Base-by-base conservation (phyloP, 2,329 filamentous ascomycete species). In the Sclerotiophoma versabilis region DNA sequence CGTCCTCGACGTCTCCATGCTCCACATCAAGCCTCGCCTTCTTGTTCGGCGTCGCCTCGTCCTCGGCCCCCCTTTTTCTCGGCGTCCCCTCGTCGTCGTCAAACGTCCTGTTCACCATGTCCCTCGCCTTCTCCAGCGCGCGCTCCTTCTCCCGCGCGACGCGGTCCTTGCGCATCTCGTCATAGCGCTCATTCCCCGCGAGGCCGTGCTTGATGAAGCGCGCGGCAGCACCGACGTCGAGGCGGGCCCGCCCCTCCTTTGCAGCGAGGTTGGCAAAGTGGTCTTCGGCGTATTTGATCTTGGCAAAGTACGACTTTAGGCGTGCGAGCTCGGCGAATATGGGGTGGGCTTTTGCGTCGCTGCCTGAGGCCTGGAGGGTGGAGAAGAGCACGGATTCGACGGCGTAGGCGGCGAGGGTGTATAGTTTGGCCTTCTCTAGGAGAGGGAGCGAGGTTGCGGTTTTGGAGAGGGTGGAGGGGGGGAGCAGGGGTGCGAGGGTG, bases 361-460 rank as follows among this genome's bases (percentile, higher is more conserved):
- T 83, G 52, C 90, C 92, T 63, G 92, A 87, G 8, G 97, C 83
- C 58, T 88, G 87, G 19, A 99, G 81, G 58, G 90, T 88, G 46
- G 89, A 90, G 76, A 96, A 98, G 7, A 99, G 79, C 9, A 96
- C 80, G 0, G 93, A 96, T 70, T 98, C 93, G 59, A 99, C 88
- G 0, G 93, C 85, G 74, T 98, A 99, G 15, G 92, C 89, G 45
- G 88, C 83, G 17, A 96, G 81, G n/a, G 95, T 88, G 72, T 96
- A 92, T 55, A 97, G 86, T 78, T 98, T 97, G 7, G 95, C 92
- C 78, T 92, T 93, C 80, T 98, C 93, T 57, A 99, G 83, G n/a
- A 98, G 82, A 1, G 93, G 93, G 7, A 98, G 82, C 71, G 92
- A 92, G 49, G 86, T 87, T 5, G 91, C 86, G 51, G 86, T 84